Percentiles rank a stretch among this genome's conserved stretches.
Conservation (phyloP, 2,329 filamentous ascomycete genomes). For the Fusarium tjaetaba region DNA sequence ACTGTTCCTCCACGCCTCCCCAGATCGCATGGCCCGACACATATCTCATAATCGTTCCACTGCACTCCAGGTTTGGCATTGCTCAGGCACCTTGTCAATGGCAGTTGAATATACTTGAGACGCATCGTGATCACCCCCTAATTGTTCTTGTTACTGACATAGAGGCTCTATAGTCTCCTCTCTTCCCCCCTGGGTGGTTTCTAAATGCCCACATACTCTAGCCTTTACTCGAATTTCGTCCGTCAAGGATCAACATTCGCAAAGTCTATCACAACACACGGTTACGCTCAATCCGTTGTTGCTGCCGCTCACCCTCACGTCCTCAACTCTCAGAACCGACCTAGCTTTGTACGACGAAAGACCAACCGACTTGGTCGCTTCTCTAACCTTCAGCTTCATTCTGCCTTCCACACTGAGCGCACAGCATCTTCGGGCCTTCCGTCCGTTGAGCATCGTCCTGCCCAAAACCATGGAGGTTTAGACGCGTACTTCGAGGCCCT, state of each 20-base stretch:
- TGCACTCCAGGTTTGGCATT: conserved; percentile 25
- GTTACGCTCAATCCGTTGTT: conserved; percentile 97
- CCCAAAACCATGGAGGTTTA: conserved; percentile 71
- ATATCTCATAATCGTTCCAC: conserved; percentile 45
- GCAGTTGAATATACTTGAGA: conserved; percentile 7
- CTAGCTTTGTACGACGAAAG: conserved; percentile 69
- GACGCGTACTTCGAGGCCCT: conserved; percentile 93
- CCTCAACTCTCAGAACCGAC: conserved; percentile 77
- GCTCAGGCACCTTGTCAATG: conserved; percentile 34
- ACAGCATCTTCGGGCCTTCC: conserved; percentile 58
- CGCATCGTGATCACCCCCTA: not conserved
- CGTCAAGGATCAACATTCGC: conserved; percentile 87
- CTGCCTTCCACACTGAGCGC: conserved; percentile 76
- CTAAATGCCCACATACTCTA: conserved; percentile 89
- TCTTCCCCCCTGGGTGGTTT: conserved; percentile 69
- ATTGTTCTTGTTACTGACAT: conserved; percentile 40
- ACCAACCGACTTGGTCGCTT: conserved; percentile 65
- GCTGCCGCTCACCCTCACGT: conserved; percentile 86
- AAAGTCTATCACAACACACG: conserved; percentile 96
- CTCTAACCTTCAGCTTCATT: conserved; percentile 71
- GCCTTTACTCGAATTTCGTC: conserved; percentile 83
- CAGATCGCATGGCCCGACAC: conserved; percentile 42
- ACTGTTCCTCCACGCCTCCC: conserved; percentile 31
- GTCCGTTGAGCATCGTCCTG: conserved; percentile 63
- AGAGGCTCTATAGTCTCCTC: conserved; percentile 56